Percentiles rank a stretch among this genome's conserved stretches.
Conservation (phyloP, 2,329 filamentous ascomycete genomes). For the Pyrenophora teres region DNA sequence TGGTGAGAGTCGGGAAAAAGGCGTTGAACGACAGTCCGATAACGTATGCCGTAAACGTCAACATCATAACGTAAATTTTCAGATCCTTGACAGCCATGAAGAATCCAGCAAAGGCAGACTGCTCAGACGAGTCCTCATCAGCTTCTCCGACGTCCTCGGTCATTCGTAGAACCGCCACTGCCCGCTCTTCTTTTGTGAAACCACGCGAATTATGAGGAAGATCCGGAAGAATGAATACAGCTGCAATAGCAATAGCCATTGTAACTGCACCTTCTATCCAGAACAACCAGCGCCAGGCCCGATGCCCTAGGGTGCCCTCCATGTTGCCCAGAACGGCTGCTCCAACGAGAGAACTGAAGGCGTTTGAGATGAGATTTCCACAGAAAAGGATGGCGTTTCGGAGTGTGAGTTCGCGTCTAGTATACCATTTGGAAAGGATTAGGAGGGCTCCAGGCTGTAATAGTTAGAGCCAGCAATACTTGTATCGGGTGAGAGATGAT, state of each 20-base stretch:
- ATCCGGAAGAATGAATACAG: conserved; percentile 41
- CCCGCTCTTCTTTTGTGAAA: conserved; percentile 54
- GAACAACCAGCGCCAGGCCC: conserved; percentile 49
- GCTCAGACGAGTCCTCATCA: conserved; percentile 47
- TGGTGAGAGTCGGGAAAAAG: conserved; percentile 47
- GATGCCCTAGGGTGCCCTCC: conserved; percentile 42
- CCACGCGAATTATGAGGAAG: conserved; percentile 50
- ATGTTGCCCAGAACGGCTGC: conserved; percentile 49
- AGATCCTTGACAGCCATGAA: conserved; percentile 64
- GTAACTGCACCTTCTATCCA: conserved; percentile 48
- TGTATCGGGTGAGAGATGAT: too few species aligned
- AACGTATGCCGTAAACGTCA: conserved; percentile 65
- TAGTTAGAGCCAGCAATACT: too few species aligned
- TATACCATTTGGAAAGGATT: conserved; percentile 71
- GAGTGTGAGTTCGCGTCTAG: conserved; percentile 54
- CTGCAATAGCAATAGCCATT: conserved; percentile 40
- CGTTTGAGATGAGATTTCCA: conserved; percentile 51
- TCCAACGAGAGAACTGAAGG: conserved; percentile 52
- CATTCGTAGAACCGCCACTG: conserved; percentile 46
- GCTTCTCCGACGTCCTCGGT: conserved; percentile 59
- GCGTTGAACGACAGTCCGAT: conserved; percentile 53
- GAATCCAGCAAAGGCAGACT: conserved; percentile 59
- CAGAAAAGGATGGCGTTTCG: conserved; percentile 50
- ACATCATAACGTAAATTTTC: conserved; percentile 68
- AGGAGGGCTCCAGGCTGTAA: conserved; percentile 61